Evolutionary conservation across 164 flowering plant species (phyloP).

Genomic region (Dillenia turbinata): DNA sequence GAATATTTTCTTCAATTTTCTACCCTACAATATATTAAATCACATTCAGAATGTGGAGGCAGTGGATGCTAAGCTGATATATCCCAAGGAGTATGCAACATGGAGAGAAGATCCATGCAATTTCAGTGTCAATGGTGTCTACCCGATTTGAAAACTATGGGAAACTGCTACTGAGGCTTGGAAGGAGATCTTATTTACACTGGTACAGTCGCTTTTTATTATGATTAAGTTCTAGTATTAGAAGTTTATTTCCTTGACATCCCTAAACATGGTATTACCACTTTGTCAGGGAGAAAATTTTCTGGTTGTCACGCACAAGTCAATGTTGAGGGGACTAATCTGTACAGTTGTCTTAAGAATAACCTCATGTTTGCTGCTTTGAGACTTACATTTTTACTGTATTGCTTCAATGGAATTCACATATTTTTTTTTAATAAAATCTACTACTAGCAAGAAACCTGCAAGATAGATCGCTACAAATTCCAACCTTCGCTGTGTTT

Average conservation of each 20-base stretch:
- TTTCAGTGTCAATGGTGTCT: conserved; percentile 53
- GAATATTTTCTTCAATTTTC: conserved; percentile 4
- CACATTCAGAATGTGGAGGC: conserved; percentile 57
- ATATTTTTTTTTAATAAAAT: no score
- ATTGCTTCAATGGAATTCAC: no score
- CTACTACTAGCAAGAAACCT: no score
- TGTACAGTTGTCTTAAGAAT: conserved; percentile 25
- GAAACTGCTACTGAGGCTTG: conserved; percentile 56
- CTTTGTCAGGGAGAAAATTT: conserved; percentile 53
- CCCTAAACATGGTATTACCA: not conserved
- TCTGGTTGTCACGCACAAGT: conserved; percentile 70
- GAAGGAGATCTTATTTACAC: conserved; percentile 53
- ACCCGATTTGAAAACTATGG: conserved; percentile 54
- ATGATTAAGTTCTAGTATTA: not conserved
- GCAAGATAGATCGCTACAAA: not conserved
- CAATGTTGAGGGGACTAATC: conserved; percentile 65
- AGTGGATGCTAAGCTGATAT: conserved; percentile 68
- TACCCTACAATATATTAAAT: conserved; percentile 21
- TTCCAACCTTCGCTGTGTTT: not conserved
- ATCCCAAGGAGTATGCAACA: conserved; percentile 48
- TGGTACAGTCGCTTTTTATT: conserved; percentile 30
- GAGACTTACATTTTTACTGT: no score
- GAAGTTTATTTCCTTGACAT: no score
- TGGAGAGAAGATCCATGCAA: conserved; percentile 82
- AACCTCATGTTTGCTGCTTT: no score